Conservation (phyloP, 2,329 filamentous ascomycete species). For the Neoscytalidium dimidiatum region DNA sequence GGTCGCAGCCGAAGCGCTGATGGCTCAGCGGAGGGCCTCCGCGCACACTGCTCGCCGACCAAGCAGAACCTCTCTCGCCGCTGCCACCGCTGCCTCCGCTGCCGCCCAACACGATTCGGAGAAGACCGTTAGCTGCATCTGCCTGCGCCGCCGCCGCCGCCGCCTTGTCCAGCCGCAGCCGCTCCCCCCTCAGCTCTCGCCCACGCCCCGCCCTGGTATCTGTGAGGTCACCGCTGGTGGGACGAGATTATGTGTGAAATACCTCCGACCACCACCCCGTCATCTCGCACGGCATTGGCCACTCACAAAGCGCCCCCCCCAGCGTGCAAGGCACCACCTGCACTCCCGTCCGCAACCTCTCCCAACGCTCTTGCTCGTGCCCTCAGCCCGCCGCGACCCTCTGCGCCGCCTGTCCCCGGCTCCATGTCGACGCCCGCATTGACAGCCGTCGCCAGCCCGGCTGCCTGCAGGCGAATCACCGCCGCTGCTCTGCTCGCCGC, state of each 20-base stretch:
- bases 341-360: not conserved
- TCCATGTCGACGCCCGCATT: not conserved
- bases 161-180: slow-evolving; percentile 4
- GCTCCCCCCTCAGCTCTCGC: not conserved
- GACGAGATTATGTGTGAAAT: slow-evolving; percentile 4
- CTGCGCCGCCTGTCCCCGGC: not conserved
- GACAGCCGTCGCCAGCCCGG: not conserved
- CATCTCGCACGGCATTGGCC: slow-evolving; percentile 8
- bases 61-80: not conserved
- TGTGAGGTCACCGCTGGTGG: slow-evolving; percentile 1
- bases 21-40: not conserved
- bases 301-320: not conserved
- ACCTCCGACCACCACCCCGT: not conserved
- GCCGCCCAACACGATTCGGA: not conserved
- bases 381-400: slow-evolving; percentile 4
- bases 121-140: slow-evolving; percentile 5
- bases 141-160: not conserved
- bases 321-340: not conserved
- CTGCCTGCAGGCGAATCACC: not conserved
- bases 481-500: not conserved
- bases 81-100: not conserved
- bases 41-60: not conserved
- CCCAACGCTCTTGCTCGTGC: not conserved
- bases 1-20: not conserved
- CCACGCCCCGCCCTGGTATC: not conserved